Evolutionary conservation across 306 rosid genomes (phyloP).

Genomic region (Medicago lupulina): DNA sequence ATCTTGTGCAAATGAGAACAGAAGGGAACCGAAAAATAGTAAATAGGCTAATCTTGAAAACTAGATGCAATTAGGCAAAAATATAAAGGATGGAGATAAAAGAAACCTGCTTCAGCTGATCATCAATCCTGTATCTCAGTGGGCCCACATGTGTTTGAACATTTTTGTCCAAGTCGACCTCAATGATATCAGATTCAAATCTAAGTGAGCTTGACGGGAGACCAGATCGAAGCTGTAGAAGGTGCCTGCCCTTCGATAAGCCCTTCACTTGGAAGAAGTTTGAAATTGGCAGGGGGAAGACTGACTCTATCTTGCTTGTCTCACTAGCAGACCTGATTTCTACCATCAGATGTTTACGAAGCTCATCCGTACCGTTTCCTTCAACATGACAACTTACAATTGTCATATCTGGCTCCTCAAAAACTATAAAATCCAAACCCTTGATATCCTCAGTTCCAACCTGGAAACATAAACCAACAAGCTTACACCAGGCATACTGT

Average conservation of each 20-base stretch:
- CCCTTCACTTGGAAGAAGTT: constrained; percentile 95
- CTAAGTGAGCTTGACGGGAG: constrained; percentile 68
- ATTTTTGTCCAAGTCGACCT: constrained; percentile 79
- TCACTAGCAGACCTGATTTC: constrained; percentile 90
- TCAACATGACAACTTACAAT: constrained; percentile 90
- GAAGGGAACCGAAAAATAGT: constrained; percentile 14
- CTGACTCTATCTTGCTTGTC: constrained; percentile 60
- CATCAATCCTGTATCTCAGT: constrained; percentile 66
- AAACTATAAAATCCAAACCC: constrained; percentile 87
- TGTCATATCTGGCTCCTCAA: constrained; percentile 94
- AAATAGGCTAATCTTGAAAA: constrained; percentile 18
- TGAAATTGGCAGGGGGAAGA: constrained; percentile 87
- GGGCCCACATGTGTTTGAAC: constrained; percentile 87
- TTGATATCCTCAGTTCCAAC: constrained; percentile 81
- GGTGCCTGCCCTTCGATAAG: constrained; percentile 82
- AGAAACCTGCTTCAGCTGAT: constrained; percentile 81
- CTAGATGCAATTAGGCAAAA: constrained; percentile 5
- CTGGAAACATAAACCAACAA: constrained; percentile 52
- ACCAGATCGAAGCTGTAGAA: constrained; percentile 78
- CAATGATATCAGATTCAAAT: constrained; percentile 83
- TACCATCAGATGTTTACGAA: constrained; percentile 69
- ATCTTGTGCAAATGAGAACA: constrained; percentile 31
- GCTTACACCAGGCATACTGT: constrained; percentile 34
- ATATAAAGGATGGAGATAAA: constrained; percentile 2
- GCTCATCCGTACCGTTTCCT: constrained; percentile 79